These are phyloP conservation scores for Acacia confusa DNA, from an alignment of 306 rosid species.

Conservation along the genomic window DNA sequence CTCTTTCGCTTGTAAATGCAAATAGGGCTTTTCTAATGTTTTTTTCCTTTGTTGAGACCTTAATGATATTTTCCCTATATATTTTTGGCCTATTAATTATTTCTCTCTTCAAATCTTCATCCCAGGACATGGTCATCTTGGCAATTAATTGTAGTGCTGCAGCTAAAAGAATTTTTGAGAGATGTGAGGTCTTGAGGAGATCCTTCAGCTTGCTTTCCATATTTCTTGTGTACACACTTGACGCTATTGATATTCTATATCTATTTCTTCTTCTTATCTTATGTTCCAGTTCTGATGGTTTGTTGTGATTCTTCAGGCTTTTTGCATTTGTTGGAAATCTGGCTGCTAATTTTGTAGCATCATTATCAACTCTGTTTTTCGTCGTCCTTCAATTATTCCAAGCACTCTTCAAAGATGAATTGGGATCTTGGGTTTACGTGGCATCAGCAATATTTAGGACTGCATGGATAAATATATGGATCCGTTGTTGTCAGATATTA, in stretches of 20 bases:
- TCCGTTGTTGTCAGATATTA: conserved; percentile 79
- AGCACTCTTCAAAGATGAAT: conserved; percentile 40
- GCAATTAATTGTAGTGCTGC: conserved; percentile 74
- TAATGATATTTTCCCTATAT: background rate
- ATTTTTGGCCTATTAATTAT: conserved; percentile 29
- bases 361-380: conserved; percentile 63
- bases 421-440: conserved; percentile 59
- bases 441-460: conserved; percentile 53
- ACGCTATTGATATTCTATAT: conserved; percentile 10
- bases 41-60: too few species aligned
- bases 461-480: conserved; percentile 59
- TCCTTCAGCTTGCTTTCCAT: conserved; percentile 43
- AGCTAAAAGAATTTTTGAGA: conserved; percentile 52
- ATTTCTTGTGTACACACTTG: conserved; percentile 44
- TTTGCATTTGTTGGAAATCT: conserved; percentile 53
- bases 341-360: conserved; percentile 63
- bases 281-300: conserved; percentile 34
- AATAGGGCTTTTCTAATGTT: too few species aligned
- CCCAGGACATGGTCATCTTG: conserved; percentile 74
- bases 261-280: background rate
- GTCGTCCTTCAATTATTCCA: conserved; percentile 61
- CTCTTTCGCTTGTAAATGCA: too few species aligned
- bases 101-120: conserved; percentile 23
- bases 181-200: conserved; percentile 44
- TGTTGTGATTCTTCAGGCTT: conserved; percentile 62